A percentile compares a stretch with the other conserved stretches of the same genome.
Conservation (phyloP, 345 rosid genomes). For the Populus nigra region DNA sequence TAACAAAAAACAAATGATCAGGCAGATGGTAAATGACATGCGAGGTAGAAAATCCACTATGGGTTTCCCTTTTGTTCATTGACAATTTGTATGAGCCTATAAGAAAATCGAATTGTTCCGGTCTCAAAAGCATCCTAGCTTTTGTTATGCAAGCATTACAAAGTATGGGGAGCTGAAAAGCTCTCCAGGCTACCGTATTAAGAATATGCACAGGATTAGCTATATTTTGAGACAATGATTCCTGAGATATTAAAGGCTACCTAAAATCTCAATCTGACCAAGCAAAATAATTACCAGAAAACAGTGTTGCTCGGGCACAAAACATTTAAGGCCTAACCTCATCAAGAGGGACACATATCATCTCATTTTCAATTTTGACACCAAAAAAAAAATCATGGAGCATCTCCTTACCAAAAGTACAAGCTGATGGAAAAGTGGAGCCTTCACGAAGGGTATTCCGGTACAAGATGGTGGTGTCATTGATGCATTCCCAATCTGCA, state of each 20-base stretch:
- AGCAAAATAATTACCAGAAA: not conserved
- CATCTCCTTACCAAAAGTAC: constrained; percentile 67
- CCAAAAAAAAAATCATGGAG: not conserved
- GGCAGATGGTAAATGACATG: not conserved
- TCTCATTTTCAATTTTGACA: not conserved
- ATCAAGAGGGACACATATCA: not conserved
- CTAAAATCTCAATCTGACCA: not conserved
- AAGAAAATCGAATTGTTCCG: not conserved
- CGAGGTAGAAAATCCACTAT: not conserved
- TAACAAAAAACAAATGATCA: not conserved
- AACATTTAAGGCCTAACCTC: constrained; percentile 3
- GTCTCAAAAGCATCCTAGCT: not conserved
- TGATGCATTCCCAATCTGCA: constrained; percentile 98
- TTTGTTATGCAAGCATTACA: not conserved
- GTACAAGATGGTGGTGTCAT: constrained; percentile 70
- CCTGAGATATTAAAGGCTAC: not conserved
- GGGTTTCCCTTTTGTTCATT: not conserved
- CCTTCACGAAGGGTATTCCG: constrained; percentile 95
- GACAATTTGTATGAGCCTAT: not conserved
- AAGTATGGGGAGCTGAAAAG: not conserved
- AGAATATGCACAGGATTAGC: not conserved
- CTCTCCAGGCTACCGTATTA: not conserved
- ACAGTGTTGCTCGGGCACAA: not conserved
- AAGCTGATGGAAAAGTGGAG: constrained; percentile 85
- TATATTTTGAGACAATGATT: not conserved